phyloP scores from a whole-genome alignment of 768 basidiomycete genomes.

The Gymnopilus junonius region DNA sequence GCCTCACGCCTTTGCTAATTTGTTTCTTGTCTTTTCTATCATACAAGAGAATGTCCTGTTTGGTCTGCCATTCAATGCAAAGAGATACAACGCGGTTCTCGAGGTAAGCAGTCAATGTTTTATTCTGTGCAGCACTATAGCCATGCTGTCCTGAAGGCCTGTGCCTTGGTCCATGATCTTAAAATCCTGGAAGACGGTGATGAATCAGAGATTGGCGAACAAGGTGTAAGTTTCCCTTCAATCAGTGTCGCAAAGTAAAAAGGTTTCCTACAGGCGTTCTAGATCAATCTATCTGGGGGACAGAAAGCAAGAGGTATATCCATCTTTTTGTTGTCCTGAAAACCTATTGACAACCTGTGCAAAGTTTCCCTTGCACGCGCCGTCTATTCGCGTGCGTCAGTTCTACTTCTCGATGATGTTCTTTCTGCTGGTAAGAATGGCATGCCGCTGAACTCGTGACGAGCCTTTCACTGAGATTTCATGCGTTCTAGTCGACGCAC shows the following conservation, averaged over 20 bases:
- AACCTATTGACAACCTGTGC: no score
- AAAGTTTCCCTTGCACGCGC: conserved; percentile 65
- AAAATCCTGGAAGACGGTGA: conserved; percentile 87
- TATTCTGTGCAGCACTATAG: not conserved
- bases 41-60: conserved; percentile 69
- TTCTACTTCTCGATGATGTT: conserved; percentile 86
- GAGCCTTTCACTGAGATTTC: not conserved
- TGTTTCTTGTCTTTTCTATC: not conserved
- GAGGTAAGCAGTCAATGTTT: conserved; percentile 53
- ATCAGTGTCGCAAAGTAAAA: no score
- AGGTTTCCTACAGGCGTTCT: not conserved
- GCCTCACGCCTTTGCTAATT: not conserved
- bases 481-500: conserved; percentile 74
- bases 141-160: conserved; percentile 36
- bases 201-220: conserved; percentile 85
- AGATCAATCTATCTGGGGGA: conserved; percentile 60
- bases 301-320: conserved; percentile 76
- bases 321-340: no score
- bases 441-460: not conserved
- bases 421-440: conserved; percentile 48
- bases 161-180: conserved; percentile 72
- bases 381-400: conserved; percentile 87
- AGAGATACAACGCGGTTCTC: conserved; percentile 76
- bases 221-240: conserved; percentile 54
- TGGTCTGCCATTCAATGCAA: conserved; percentile 68